Evolutionary conservation across 306 rosid species (phyloP).

Genomic region (Ziziphus jujuba): DNA sequence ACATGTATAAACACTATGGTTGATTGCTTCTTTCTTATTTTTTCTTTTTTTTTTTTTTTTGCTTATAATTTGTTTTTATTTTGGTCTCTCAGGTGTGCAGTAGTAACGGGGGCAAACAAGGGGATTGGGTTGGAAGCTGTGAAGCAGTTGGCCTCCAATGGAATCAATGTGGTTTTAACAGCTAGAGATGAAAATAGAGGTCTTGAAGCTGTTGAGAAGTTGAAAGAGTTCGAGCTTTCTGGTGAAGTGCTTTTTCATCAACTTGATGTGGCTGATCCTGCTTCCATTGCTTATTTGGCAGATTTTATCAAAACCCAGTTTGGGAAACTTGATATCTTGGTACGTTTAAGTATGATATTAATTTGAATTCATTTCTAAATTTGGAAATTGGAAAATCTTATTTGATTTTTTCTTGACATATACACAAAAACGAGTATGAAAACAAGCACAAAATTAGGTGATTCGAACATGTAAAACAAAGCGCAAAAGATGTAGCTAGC

Average conservation of each 20-base stretch:
- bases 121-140: conserved; percentile 32
- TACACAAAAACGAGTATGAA: no score
- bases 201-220: conserved; percentile 28
- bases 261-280: conserved; percentile 35
- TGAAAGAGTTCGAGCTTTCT: conserved; percentile 9
- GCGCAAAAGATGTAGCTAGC: no score
- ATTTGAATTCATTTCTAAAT: no score
- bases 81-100: conserved; percentile 9
- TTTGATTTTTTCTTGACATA: no score
- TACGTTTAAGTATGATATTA: no score
- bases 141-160: conserved; percentile 34
- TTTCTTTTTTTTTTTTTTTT: neutral
- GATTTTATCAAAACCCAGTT: conserved; percentile 28
- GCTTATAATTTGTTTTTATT: neutral
- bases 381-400: no score
- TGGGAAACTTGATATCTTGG: conserved; percentile 38
- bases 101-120: conserved; percentile 40
- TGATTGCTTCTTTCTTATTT: no score
- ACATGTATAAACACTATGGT: neutral
- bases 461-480: no score
- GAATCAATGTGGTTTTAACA: conserved; percentile 30
- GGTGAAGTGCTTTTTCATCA: conserved; percentile 29
- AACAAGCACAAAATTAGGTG: no score
- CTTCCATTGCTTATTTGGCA: conserved; percentile 17
- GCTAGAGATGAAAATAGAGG: conserved; percentile 38